Conservation (phyloP, 2,329 filamentous ascomycete genomes). For the Akanthomyces uredinophilus region DNA sequence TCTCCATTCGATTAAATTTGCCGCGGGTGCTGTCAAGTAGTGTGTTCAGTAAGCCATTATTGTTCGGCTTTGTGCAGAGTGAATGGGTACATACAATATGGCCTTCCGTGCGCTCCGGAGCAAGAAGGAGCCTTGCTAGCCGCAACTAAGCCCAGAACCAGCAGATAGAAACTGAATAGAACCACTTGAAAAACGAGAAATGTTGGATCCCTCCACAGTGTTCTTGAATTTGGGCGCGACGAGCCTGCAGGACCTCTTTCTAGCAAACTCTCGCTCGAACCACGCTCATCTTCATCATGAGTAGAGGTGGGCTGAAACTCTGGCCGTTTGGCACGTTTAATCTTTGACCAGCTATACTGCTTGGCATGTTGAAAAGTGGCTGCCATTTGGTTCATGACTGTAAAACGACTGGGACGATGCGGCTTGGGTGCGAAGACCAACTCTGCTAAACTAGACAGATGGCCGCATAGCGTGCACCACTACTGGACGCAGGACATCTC, state of each 20-base stretch:
- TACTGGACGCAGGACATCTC: not conserved
- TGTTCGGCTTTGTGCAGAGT: no score
- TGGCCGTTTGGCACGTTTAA: not conserved
- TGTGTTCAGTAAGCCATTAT: no score
- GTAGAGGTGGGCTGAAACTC: not conserved
- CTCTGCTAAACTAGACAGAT: not conserved
- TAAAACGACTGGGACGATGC: no score
- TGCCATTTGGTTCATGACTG: not conserved
- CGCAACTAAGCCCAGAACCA: constrained; percentile 1
- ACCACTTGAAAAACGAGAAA: not conserved
- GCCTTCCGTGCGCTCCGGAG: not conserved
- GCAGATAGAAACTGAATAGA: not conserved
- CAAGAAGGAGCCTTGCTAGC: not conserved
- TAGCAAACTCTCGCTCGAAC: constrained; percentile 1
- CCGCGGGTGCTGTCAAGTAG: not conserved
- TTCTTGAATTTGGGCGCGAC: no score
- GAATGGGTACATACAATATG: not conserved
- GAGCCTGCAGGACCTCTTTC: not conserved
- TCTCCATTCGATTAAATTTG: not conserved
- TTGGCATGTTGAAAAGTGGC: constrained; percentile 7
- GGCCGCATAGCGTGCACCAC: not conserved
- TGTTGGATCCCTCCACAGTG: not conserved
- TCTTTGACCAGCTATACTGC: constrained; percentile 11
- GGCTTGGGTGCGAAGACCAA: not conserved
- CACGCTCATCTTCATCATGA: not conserved